These are phyloP conservation scores for Cadophora malorum DNA, from an alignment of 2,329 filamentous ascomycete species.

Conservation along the genomic window DNA sequence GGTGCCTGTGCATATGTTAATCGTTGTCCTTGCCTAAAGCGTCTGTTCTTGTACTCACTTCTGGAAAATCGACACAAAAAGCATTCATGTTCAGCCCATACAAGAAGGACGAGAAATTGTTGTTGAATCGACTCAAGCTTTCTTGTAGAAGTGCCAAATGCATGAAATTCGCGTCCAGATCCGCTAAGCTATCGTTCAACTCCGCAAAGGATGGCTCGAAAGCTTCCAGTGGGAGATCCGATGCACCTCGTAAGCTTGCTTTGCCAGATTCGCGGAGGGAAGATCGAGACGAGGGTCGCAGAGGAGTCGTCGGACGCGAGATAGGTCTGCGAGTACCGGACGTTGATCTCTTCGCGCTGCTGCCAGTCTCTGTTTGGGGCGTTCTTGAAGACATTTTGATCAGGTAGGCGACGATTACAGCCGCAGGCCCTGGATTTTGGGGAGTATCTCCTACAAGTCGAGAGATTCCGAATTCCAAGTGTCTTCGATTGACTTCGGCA, in stretches of 20 bases:
- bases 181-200: constrained; percentile 90
- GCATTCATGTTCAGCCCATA: constrained; percentile 99
- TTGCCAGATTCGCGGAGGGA: constrained; percentile 78
- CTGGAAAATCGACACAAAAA: constrained; percentile 96
- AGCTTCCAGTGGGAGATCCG: constrained; percentile 74
- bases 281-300: constrained; percentile 87
- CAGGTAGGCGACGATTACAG: not conserved
- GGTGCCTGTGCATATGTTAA: constrained; percentile 66
- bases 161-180: constrained; percentile 97
- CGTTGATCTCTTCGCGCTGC: constrained; percentile 41
- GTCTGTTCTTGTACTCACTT: constrained; percentile 61
- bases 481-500: not conserved
- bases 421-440: not conserved
- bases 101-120: constrained; percentile 93
- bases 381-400: constrained; percentile 41
- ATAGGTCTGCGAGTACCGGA: constrained; percentile 40
- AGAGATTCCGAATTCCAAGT: not conserved
- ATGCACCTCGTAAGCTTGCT: constrained; percentile 57
- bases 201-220: constrained; percentile 94
- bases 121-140: constrained; percentile 88
- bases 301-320: constrained; percentile 81
- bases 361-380: constrained; percentile 37
- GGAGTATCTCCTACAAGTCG: not conserved
- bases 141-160: constrained; percentile 97
- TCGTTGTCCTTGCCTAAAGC: not conserved